Conservation (phyloP, 2,329 filamentous ascomycete genomes). For the Anthostomella pinea region DNA sequence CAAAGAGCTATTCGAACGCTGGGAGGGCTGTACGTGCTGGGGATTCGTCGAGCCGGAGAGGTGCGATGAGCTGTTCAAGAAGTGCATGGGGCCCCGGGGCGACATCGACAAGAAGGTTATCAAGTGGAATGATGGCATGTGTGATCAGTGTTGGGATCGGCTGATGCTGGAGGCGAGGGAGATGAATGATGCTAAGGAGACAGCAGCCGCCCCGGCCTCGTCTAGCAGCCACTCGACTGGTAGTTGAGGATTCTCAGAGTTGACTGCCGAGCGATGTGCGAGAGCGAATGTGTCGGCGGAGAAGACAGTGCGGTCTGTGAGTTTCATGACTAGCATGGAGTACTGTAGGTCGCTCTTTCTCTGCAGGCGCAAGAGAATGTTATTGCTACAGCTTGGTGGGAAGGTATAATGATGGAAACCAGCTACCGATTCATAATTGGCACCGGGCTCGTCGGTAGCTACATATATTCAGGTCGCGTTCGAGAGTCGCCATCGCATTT, state of each 20-base stretch:
- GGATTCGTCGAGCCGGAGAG: constrained; percentile 31
- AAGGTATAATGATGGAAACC: no score
- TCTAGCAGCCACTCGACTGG: constrained; percentile 12
- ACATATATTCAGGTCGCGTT: no score
- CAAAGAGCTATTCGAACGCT: constrained; percentile 33
- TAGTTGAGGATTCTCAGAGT: constrained; percentile 12
- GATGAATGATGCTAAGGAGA: constrained; percentile 26
- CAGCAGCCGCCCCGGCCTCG: constrained; percentile 17
- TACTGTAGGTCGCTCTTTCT: no score
- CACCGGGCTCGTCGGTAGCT: no score
- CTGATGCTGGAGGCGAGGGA: constrained; percentile 31
- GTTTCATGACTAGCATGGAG: no score
- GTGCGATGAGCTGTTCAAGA: constrained; percentile 31
- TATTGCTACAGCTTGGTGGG: no score
- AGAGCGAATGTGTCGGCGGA: no score
- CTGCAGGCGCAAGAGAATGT: no score
- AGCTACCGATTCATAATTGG: no score
- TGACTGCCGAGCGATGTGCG: constrained; percentile 1
- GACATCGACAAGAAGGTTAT: constrained; percentile 32
- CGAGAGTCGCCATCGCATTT: no score
- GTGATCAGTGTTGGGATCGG: constrained; percentile 33
- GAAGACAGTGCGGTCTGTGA: no score
- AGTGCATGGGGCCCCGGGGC: constrained; percentile 31
- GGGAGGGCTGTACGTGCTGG: constrained; percentile 32
- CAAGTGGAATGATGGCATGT: constrained; percentile 34